Base-by-base conservation (phyloP, 2,329 filamentous ascomycete species). In the Penicillium sp. region DNA sequence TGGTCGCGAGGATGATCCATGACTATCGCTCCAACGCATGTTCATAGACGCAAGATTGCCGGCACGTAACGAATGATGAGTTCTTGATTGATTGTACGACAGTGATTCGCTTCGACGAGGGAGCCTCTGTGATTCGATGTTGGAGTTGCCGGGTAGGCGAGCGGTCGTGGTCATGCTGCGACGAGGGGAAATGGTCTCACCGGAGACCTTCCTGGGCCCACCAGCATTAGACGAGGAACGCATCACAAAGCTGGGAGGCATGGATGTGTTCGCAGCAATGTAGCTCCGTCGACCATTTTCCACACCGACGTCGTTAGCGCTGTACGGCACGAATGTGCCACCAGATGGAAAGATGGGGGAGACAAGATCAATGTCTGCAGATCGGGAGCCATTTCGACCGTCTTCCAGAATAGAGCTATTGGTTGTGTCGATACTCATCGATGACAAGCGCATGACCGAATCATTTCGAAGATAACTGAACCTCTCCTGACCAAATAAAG, bases 401-500 rank as follows among this genome's bases (percentile, higher is more conserved):
- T 67, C 67, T 8, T 69, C 66, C 26, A 69, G 46, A 35, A 69
- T 69, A 2, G 67, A 69, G 46, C 66, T 70, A 49, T 68, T 65
- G 3, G 64, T 67, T 1, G 66, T 70, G 43, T 68, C 67, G 1
- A 69, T 48, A 43, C 67, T 70, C 50, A 67, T 51, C 1, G 65
- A 66, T 9, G 67, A 70, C 35, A 66, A 55, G 3, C 66, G 59
- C 53, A 64, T 58, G 4, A 56, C 46, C 4, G 66, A 69, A 45
- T 68, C 66, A 36, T 68, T 66, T 47, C 60, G 61, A 26, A 64
- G 57, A 11, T 68, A 58, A 29, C 59, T 63, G 46, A 67, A 63
- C 33, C 65, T 55, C 37, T 64, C 64, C n/a, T 58, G 56, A 13
- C 57, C 58, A 47, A 58, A 63, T 8, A 63, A 60, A 38, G 59